Base-by-base conservation (phyloP, 257 asterid species). In the Salvia splendens region DNA sequence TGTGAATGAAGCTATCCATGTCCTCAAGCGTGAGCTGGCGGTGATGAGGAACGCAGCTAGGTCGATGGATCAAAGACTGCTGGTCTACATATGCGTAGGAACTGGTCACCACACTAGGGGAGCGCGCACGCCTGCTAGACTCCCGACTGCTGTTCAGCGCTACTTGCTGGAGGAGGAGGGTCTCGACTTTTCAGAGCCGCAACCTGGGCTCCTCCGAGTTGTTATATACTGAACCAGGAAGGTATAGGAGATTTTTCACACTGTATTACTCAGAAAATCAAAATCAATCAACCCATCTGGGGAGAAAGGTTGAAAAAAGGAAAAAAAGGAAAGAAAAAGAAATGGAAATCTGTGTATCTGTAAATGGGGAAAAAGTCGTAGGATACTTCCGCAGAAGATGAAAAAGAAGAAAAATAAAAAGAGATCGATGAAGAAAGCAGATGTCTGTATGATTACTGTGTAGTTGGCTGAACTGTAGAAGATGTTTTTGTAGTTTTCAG, bases 81-180 rank as follows among this genome's bases (percentile, higher is more conserved):
- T 88, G 12, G 95, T 86, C 33, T 91, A 84, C 85, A 85, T 94
- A 61, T 91, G 97, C 35, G 99, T 94, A 14, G 99, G 99, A 61
- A 91, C 99, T 0, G 99, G 96, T 14, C 96, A 94, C 58, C 99
- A 91, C 87, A 88, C 92, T 2, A 83, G 91, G 84, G 99, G 99
- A 5, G 71, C 96, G 0, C 87, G 93, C 5, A 87, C 97, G 45
- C 96, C 97, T 3, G 91, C 91, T 50, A 78, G 97, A 46, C 96
- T 94, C 61, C 99, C 96, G 5, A 78, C 84, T 45, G 90, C 99
- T 15, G 95, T 94, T 52, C 99, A 94, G 75, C 86, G 87, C 14
- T 91, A 88, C 87, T 87, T 94, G 67, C 88, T 94, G 40, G 97
- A 90, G 78, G 96, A 88, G 52, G 98, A 92, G 71, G 92, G 97